Evolutionary conservation across 805 yeast genomes (phyloP).

Genomic region (Lachancea mirantina): DNA sequence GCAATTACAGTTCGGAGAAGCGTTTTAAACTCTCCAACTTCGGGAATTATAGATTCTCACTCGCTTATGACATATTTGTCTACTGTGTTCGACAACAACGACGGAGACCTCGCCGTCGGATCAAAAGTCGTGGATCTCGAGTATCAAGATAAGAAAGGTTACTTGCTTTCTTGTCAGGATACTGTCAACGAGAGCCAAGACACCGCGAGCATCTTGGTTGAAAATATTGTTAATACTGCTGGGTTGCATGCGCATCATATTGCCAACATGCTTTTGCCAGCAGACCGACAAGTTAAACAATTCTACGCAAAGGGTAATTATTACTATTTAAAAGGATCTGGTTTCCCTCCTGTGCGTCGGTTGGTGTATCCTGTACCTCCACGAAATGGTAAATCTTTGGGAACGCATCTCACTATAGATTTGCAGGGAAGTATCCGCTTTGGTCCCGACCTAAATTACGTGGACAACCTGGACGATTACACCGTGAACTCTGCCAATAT

Average conservation of each 20-base stretch:
- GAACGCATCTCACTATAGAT: slow-evolving; percentile 82
- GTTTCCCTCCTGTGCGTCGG: slow-evolving; percentile 43
- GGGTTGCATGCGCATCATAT: slow-evolving; percentile 72
- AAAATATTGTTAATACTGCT: slow-evolving; percentile 65
- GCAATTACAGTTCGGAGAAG: slow-evolving; percentile 56
- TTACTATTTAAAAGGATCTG: slow-evolving; percentile 46
- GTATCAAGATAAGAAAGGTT: slow-evolving; percentile 20
- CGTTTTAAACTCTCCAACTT: slow-evolving; percentile 64
- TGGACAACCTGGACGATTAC: slow-evolving; percentile 42
- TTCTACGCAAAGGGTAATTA: slow-evolving; percentile 84
- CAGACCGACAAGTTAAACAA: slow-evolving; percentile 47
- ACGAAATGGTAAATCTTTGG: slow-evolving; percentile 65
- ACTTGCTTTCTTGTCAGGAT: slow-evolving; percentile 28
- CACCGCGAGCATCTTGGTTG: slow-evolving; percentile 41
- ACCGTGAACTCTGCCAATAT: slow-evolving; percentile 43
- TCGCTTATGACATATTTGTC: slow-evolving; percentile 56
- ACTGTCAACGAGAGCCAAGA: slow-evolving; percentile 22
- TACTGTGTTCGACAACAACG: slow-evolving; percentile 46
- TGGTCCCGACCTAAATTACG: slow-evolving; percentile 90
- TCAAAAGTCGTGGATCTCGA: slow-evolving; percentile 45
- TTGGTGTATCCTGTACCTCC: slow-evolving; percentile 76
- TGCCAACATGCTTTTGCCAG: slow-evolving; percentile 63
- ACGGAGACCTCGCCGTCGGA: slow-evolving; percentile 58
- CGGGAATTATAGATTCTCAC: slow-evolving; percentile 83
- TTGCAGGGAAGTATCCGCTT: slow-evolving; percentile 71